Evolutionary conservation across 768 basidiomycete species (phyloP).

Genomic region (Serendipita sp.): DNA sequence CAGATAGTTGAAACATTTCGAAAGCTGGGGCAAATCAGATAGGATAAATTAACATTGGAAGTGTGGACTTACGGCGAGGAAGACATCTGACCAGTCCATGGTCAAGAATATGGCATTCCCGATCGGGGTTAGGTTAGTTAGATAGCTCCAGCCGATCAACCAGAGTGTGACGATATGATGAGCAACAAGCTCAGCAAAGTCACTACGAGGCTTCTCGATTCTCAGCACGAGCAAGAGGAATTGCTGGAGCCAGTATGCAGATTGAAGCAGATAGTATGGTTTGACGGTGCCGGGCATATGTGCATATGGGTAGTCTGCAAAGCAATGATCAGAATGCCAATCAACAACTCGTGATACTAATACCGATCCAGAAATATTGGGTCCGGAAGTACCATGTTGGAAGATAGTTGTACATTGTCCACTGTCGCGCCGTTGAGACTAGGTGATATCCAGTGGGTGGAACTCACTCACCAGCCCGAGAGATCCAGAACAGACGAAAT

Average conservation of each 20-base stretch:
- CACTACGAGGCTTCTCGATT: constrained; percentile 89
- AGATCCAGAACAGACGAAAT: constrained; percentile 51
- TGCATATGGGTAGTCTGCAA: constrained; percentile 76
- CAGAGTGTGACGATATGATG: constrained; percentile 93
- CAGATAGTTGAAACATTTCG: constrained; percentile 82
- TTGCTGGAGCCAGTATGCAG: constrained; percentile 90
- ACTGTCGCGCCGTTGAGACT: neutral
- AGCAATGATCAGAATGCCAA: no score
- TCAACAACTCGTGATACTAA: neutral
- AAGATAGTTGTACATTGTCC: constrained; percentile 54
- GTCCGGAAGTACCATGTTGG: constrained; percentile 81
- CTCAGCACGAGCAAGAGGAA: constrained; percentile 66
- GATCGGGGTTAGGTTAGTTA: constrained; percentile 65
- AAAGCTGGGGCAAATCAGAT: constrained; percentile 31
- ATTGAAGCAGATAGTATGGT: constrained; percentile 84
- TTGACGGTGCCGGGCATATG: constrained; percentile 75
- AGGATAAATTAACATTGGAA: neutral
- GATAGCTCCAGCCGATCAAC: constrained; percentile 86
- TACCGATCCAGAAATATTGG: constrained; percentile 71
- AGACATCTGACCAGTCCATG: constrained; percentile 91
- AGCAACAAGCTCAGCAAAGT: constrained; percentile 68
- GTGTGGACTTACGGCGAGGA: constrained; percentile 50
- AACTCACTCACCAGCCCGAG: constrained; percentile 59
- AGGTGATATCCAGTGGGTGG: neutral
- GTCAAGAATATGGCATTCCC: constrained; percentile 87